phyloP scores from a whole-genome alignment of 768 basidiomycete genomes.

The Leccinum ochraceum region DNA sequence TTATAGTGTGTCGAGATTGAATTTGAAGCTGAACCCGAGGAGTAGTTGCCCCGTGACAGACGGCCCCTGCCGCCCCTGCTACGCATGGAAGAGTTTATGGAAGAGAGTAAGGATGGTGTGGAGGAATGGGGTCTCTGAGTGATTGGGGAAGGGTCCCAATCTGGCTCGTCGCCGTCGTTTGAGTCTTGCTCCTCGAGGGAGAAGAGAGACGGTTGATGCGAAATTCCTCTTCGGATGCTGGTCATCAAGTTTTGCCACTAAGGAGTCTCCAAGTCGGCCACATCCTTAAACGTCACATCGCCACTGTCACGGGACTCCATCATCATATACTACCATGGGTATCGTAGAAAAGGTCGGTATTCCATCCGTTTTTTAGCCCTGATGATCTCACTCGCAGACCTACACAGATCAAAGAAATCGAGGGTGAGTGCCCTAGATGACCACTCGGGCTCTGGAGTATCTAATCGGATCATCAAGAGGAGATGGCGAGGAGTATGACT shows the following conservation, averaged over 20 bases:
- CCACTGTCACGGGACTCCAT: not conserved
- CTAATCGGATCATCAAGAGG: slow-evolving; percentile 55
- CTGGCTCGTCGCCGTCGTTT: slow-evolving; percentile 46
- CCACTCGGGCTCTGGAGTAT: not conserved
- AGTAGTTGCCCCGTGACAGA: slow-evolving; percentile 32
- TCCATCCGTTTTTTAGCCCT: slow-evolving; percentile 3
- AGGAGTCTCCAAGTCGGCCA: not conserved
- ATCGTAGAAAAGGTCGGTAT: slow-evolving; percentile 83
- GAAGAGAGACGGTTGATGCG: slow-evolving; percentile 68
- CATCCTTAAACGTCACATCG: not conserved
- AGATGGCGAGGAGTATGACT: slow-evolving; percentile 92
- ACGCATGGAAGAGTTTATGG: slow-evolving; percentile 32
- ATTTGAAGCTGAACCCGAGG: slow-evolving; percentile 30
- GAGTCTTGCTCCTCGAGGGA: slow-evolving; percentile 59
- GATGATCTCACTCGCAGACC: slow-evolving; percentile 10
- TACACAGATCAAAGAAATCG: slow-evolving; percentile 87
- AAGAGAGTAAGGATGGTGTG: slow-evolving; percentile 25
- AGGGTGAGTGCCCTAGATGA: slow-evolving; percentile 59
- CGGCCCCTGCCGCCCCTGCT: slow-evolving; percentile 34
- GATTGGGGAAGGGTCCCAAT: slow-evolving; percentile 43
- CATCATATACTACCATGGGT: slow-evolving; percentile 60
- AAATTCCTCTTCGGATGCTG: slow-evolving; percentile 26
- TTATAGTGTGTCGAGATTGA: slow-evolving; percentile 32
- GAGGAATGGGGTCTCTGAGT: slow-evolving; percentile 22
- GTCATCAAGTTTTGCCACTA: slow-evolving; percentile 13